Evolutionary conservation across 2,329 filamentous ascomycete species (phyloP), one percentile per base, ranked within the genome.

Genomic region (Fusarium circinatum): DNA sequence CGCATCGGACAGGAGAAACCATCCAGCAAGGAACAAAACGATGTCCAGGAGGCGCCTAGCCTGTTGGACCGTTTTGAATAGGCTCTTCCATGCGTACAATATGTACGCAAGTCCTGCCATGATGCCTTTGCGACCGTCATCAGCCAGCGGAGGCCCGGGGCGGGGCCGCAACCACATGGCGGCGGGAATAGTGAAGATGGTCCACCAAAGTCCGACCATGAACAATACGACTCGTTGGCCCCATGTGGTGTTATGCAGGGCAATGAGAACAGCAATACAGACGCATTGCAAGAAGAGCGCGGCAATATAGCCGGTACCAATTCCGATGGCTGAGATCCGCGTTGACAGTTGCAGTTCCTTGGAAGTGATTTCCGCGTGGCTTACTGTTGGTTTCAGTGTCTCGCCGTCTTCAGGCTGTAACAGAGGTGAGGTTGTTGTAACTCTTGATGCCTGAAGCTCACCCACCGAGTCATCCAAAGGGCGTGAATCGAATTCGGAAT

Each of bases 1-100:
- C 47, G 94, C 95, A 78, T 99, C 96, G 12, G 94, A 97, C 4
- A 99, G 88, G 36, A 99, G 87, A 80, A 99, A 98, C 96, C 96
- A 99, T 11, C 94, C 95, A 7, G 89, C 90, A 9, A 99, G 88
- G 80, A 96, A 96, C 12, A 96, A 85, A 34, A 93, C 84, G 34
- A 96, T 91, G 76, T 96, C 94, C 57, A 90, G 85, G 12, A 96
- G 86, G 17, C 89, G 88, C 20, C 92, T 87, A 7, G 96, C 95
- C 49, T 95, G 89, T 75, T 90, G 88, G 17, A 95, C 84, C 0
- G 96, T 98, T 66, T 91, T 91, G 73, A 92, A 95, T 2, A 99
- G 87, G 6, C 94, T 94, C 65, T 89, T 91, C 96, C 96, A 99
- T 1, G 95, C 93, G 81, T 93, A 96, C 0, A 86, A 84, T 42